Base-by-base conservation (phyloP, 2,329 filamentous ascomycete genomes). In the Aschersonia sp. region DNA sequence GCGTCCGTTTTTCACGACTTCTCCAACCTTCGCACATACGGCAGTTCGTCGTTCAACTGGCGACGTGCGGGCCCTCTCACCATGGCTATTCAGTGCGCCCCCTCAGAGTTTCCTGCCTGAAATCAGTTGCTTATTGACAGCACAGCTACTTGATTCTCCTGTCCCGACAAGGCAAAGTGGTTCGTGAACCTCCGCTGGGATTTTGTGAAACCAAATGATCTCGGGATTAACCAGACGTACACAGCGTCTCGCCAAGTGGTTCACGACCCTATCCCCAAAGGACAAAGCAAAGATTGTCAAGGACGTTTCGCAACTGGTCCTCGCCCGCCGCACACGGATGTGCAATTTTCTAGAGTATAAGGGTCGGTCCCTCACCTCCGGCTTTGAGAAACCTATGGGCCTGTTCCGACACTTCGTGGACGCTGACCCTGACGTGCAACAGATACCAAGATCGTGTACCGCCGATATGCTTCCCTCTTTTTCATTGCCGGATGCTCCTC, bases 211-310 rank as follows among this genome's bases (percentile, higher is more conserved):
- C 29, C n/a, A 7, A 14, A 39, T 12, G 12, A 32, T 10, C 32
- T 40, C 12, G 41, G 14, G 32, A 31, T 50, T 54, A 45, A 55
- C 48, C 48, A 6, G 45, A 48, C 41, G 10, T 43, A 44, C 55
- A 50, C 53, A 98, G 92, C 89, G 92, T 63, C 83, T 98, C 48
- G 92, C 92, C 57, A 98, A 98, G 73, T 98, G 92, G 92, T 98
- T 98, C 71, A 94, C 89, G 48, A 98, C 92, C 12, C 77, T 98
- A 53, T 95, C 90, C 37, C 92, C 92, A 53, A 95, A 84, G 69
- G 92, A 98, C 63, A 98, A 98, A 73, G 92, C 90, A 69, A 98
- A 98, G 77, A 97, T 98, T 64, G 90, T 98, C 76, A 98, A 98
- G 70, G 92, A 98, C 74, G 92, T 98, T 60, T 88, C 92, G 51